Base-by-base conservation (phyloP, 192 early-diverging fungal species). In the Backusella liffmaniae region DNA sequence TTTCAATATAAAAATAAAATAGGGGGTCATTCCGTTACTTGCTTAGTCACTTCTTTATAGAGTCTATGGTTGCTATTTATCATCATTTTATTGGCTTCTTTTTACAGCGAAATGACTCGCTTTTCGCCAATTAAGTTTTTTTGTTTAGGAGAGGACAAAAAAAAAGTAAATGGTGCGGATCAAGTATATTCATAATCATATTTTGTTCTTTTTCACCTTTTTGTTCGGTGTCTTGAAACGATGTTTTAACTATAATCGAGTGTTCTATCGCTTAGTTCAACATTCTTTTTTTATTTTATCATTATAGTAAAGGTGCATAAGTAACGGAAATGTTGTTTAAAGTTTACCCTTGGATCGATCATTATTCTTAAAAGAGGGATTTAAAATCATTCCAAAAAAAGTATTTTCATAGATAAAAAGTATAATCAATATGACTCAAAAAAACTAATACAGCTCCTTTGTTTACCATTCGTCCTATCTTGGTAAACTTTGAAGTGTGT, bases 11-110 rank as follows among this genome's bases (percentile, higher is more conserved):
- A 15, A 44, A 42, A 44, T 8, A 34, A 37, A 35, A 32, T 29
- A 67, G 66, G 66, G 34, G 66, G 62, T 15, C 62, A 65, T 65
- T 34, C 30, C 44, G 46, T 71, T 71, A 42, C 39, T 42, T 44
- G 70, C 70, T 49, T 49, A 49, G 46, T 49, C 46, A 49, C 5
- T 49, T 49, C 46, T 49, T 5, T 21, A 5, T n/a, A 49, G 46
- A n/a, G 18, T 5, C 46, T 49, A 49, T 49, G 18, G 18, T 49
- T 49, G 46, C 15, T 49, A n/a, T 49, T 49, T 49, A 49, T 7
- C 16, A n/a, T 49, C 46, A 49, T 49, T n/a, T 49, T 5, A 49
- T 49, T 49, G 46, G 46, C 18, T 49, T 49, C 46, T 49, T 49
- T 44, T 49, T 49, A n/a, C 18, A 49, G 46, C 18, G 46, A 49